These are phyloP conservation scores for Lecanicillium sp. DNA, from an alignment of 2,329 filamentous ascomycete species.

Conservation along the genomic window DNA sequence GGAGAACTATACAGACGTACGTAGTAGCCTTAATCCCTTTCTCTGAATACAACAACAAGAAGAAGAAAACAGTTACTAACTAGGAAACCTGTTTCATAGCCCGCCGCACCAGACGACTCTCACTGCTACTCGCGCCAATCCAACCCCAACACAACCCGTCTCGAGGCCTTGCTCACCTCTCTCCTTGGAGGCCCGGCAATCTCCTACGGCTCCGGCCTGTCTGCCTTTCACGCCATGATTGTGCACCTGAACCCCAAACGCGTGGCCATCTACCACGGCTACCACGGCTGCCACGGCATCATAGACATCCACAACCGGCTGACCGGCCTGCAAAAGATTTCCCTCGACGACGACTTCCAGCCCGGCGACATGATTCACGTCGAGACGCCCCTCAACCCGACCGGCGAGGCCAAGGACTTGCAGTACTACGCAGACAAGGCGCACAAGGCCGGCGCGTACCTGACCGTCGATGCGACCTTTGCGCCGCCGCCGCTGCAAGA, in stretches of 20 bases:
- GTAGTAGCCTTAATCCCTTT: too few relatives aligned
- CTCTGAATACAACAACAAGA: neutral
- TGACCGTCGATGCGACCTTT: constrained; percentile 88
- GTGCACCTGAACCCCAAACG: constrained; percentile 76
- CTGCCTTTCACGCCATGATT: constrained; percentile 81
- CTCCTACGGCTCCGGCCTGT: constrained; percentile 77
- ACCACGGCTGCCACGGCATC: constrained; percentile 90
- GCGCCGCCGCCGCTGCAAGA: constrained; percentile 84
- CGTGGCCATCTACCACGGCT: constrained; percentile 75
- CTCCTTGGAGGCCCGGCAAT: constrained; percentile 63
- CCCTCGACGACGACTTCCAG: constrained; percentile 61
- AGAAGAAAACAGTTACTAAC: constrained; percentile 1
- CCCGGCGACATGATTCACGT: constrained; percentile 81
- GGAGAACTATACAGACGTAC: constrained; percentile 48
- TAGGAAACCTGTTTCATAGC: constrained; percentile 27
- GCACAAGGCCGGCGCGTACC: constrained; percentile 59
- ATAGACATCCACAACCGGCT: constrained; percentile 66
- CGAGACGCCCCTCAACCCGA: constrained; percentile 90
- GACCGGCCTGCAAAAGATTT: constrained; percentile 63
- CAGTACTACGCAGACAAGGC: constrained; percentile 64
- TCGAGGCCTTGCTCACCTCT: constrained; percentile 72
- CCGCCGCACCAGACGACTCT: constrained; percentile 44
- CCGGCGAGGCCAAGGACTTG: constrained; percentile 72
- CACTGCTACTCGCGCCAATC: constrained; percentile 80
- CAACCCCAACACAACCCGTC: constrained; percentile 71